Percentiles rank a stretch among this genome's conserved stretches.
Conservation (phyloP, 345 rosid genomes). For the Arabidopsis suecica region DNA sequence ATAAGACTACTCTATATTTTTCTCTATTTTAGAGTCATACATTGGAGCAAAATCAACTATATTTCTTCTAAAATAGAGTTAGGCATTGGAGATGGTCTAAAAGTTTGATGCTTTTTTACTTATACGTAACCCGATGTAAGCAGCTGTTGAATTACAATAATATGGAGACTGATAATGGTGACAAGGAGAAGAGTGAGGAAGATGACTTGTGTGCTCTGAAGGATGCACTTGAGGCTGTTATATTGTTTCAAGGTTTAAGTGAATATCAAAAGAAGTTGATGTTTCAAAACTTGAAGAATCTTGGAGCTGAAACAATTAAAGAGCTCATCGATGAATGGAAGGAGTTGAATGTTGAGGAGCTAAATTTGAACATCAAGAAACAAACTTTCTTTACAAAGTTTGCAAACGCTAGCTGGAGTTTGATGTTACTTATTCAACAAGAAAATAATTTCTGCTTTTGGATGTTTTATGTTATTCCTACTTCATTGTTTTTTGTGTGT, state of each 20-base stretch:
- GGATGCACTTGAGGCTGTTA: background rate
- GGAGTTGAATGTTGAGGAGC: conserved; percentile 16
- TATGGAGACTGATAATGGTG: no score
- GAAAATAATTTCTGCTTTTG: background rate
- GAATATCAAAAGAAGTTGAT: conserved; percentile 18
- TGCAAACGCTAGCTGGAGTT: background rate
- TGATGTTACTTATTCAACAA: conserved; percentile 1
- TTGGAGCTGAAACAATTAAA: conserved; percentile 14
- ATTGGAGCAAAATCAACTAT: no score
- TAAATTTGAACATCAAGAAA: background rate
- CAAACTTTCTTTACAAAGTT: conserved; percentile 16
- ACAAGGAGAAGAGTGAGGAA: background rate
- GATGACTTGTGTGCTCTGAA: background rate
- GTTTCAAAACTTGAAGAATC: background rate
- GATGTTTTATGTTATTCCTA: conserved; percentile 16
- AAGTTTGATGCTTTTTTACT: no score
- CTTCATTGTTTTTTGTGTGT: background rate
- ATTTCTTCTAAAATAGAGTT: no score
- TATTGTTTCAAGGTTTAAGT: background rate
- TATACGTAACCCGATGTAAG: no score
- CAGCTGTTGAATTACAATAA: no score
- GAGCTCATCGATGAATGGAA: conserved; percentile 33
- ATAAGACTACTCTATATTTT: no score
- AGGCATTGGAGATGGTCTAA: no score
- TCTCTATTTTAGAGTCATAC: no score